These are phyloP conservation scores for Boletales sp. DNA, from an alignment of 768 basidiomycete genomes.

Conservation along the genomic window DNA sequence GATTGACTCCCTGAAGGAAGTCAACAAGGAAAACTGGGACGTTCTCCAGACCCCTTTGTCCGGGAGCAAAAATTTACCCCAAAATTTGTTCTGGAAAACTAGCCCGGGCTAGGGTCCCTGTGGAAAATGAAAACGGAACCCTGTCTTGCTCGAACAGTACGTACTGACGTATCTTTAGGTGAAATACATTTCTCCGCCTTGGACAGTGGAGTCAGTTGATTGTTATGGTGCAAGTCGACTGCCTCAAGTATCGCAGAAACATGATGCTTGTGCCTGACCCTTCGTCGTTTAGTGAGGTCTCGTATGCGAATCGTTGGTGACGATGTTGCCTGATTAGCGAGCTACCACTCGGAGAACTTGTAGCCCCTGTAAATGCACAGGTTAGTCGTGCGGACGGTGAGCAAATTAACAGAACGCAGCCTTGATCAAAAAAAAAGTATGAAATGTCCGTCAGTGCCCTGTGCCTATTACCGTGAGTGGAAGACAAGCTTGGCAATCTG, in stretches of 20 bases:
- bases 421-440: neutral
- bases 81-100: neutral
- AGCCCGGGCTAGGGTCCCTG: neutral
- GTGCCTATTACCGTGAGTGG: conserved; percentile 1
- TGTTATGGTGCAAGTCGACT: too few species aligned
- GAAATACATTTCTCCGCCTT: neutral
- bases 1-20: too few species aligned
- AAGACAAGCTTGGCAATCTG: neutral
- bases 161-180: neutral
- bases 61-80: neutral
- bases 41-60: too few species aligned
- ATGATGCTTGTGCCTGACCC: neutral
- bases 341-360: neutral
- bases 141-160: neutral
- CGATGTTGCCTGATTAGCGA: neutral
- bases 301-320: neutral
- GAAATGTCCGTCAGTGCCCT: neutral
- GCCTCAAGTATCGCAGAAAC: neutral
- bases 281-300: neutral
- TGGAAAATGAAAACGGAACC: neutral
- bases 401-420: neutral
- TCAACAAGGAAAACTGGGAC: too few species aligned
- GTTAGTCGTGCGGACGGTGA: neutral
- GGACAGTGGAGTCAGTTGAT: too few species aligned
- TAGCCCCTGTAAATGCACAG: neutral